A percentile compares a stretch with the other conserved stretches of the same genome.
These are phyloP conservation scores for Prunus yedoensis DNA, from an alignment of 331 rosid genomes.

Conservation along the genomic window DNA sequence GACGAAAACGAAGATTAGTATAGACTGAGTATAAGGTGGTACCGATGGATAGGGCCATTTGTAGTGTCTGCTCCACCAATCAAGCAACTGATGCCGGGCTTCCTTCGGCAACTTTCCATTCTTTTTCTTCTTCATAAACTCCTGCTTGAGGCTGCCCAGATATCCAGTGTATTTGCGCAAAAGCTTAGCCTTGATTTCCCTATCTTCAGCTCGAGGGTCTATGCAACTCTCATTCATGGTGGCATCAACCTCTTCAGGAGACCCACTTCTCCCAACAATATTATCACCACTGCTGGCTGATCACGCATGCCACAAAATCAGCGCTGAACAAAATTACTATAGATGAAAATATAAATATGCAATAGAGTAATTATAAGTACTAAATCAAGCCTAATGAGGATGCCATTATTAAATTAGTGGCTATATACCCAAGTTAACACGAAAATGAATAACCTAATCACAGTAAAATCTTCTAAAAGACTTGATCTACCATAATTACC, in stretches of 20 bases:
- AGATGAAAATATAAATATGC: background rate
- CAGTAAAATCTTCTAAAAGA: too few relatives aligned
- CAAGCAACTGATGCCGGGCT: conserved; percentile 46
- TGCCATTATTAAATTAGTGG: too few relatives aligned
- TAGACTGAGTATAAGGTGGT: background rate
- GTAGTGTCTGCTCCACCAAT: conserved; percentile 57
- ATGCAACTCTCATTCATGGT: conserved; percentile 17
- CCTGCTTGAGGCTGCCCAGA: conserved; percentile 46
- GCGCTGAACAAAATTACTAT: too few relatives aligned
- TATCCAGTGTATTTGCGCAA: conserved; percentile 45
- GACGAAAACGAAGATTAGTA: background rate
- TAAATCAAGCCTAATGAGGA: too few relatives aligned
- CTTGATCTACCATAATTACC: too few relatives aligned
- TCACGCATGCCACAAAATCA: background rate
- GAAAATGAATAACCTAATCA: too few relatives aligned
- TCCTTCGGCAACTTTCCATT: conserved; percentile 48
- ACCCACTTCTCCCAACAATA: conserved; percentile 19
- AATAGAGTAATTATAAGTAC: too few relatives aligned
- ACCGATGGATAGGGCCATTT: conserved; percentile 62
- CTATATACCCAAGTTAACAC: too few relatives aligned
- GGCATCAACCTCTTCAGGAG: conserved; percentile 26
- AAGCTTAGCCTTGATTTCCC: conserved; percentile 39
- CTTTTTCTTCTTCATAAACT: conserved; percentile 50
- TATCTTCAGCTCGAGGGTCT: conserved; percentile 35
- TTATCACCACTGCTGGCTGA: conserved; percentile 20